These are phyloP conservation scores for Tuctoria greenei DNA, from an alignment of 176 grass and related monocot genomes.

Conservation along the genomic window DNA sequence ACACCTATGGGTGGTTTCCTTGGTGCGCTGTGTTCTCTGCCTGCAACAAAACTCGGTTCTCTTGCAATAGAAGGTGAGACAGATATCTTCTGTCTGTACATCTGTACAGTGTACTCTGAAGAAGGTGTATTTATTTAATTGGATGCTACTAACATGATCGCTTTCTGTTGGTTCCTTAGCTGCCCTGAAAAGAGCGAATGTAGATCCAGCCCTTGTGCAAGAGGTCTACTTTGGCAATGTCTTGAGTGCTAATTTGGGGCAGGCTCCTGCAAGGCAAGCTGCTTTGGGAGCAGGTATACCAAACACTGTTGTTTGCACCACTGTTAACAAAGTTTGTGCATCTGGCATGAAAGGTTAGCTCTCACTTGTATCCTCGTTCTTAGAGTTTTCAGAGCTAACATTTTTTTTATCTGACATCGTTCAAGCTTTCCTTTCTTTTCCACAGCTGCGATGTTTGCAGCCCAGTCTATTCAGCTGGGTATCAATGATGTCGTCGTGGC, in stretches of 20 bases:
- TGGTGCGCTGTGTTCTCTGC: slow-evolving; percentile 74
- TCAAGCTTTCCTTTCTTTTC: slow-evolving; percentile 16
- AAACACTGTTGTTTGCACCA: slow-evolving; percentile 77
- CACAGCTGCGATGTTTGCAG: slow-evolving; percentile 80
- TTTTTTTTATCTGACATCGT: neutral
- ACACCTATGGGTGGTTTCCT: slow-evolving; percentile 92
- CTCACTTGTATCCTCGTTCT: neutral
- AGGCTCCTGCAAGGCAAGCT: slow-evolving; percentile 87
- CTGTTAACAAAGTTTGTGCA: slow-evolving; percentile 91
- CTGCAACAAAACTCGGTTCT: slow-evolving; percentile 91
- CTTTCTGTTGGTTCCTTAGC: slow-evolving; percentile 28
- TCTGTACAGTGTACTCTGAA: neutral
- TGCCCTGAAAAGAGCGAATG: slow-evolving; percentile 71
- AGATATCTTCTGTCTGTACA: neutral
- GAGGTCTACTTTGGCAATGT: slow-evolving; percentile 94
- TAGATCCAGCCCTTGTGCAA: slow-evolving; percentile 79
- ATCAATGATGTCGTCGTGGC: slow-evolving; percentile 89
- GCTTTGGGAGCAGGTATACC: slow-evolving; percentile 87
- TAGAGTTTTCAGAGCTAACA: neutral
- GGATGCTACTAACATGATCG: slow-evolving; percentile 9
- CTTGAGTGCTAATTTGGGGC: slow-evolving; percentile 93
- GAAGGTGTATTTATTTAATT: neutral
- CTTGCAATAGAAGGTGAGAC: slow-evolving; percentile 63
- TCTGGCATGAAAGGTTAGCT: slow-evolving; percentile 89
- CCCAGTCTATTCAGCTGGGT: slow-evolving; percentile 79